These are phyloP conservation scores for Avena atlantica DNA, from an alignment of 176 grass and related monocot genomes.

Conservation along the genomic window DNA sequence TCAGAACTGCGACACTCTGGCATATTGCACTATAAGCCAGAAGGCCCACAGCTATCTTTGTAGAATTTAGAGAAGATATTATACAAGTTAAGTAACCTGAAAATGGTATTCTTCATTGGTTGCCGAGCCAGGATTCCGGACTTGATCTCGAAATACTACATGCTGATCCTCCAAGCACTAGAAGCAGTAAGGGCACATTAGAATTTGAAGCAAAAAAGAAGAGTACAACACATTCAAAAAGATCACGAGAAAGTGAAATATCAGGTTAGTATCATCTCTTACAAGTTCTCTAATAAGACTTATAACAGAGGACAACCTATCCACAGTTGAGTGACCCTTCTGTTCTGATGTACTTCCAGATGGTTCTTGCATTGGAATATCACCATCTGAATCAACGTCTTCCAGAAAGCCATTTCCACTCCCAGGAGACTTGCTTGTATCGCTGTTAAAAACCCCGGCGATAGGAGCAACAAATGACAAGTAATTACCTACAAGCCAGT, in stretches of 20 bases:
- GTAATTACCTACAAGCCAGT: slow-evolving; percentile 67
- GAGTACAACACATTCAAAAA: background rate
- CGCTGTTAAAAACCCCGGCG: slow-evolving; percentile 53
- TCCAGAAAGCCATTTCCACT: slow-evolving; percentile 88
- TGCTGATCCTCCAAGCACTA: slow-evolving; percentile 71
- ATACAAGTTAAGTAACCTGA: slow-evolving; percentile 51
- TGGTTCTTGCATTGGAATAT: slow-evolving; percentile 49
- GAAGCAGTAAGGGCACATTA: slow-evolving; percentile 32
- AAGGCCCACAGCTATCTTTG: slow-evolving; percentile 23
- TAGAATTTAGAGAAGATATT: slow-evolving; percentile 27
- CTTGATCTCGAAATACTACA: slow-evolving; percentile 66
- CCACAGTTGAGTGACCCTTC: slow-evolving; percentile 47
- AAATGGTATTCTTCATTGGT: slow-evolving; percentile 63
- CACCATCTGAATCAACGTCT: slow-evolving; percentile 52
- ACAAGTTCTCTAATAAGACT: slow-evolving; percentile 69
- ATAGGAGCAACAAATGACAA: slow-evolving; percentile 64
- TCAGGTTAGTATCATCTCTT: slow-evolving; percentile 44
- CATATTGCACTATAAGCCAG: slow-evolving; percentile 36
- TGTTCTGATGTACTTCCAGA: slow-evolving; percentile 58
- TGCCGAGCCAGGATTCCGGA: slow-evolving; percentile 39
- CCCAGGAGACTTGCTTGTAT: slow-evolving; percentile 45
- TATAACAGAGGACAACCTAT: slow-evolving; percentile 59
- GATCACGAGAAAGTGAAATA: slow-evolving; percentile 44
- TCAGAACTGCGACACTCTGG: slow-evolving; percentile 16
- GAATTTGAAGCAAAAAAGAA: slow-evolving; percentile 27